Evolutionary conservation across 106 monocot species (phyloP).

Genomic region (Agapanthus africanus): DNA sequence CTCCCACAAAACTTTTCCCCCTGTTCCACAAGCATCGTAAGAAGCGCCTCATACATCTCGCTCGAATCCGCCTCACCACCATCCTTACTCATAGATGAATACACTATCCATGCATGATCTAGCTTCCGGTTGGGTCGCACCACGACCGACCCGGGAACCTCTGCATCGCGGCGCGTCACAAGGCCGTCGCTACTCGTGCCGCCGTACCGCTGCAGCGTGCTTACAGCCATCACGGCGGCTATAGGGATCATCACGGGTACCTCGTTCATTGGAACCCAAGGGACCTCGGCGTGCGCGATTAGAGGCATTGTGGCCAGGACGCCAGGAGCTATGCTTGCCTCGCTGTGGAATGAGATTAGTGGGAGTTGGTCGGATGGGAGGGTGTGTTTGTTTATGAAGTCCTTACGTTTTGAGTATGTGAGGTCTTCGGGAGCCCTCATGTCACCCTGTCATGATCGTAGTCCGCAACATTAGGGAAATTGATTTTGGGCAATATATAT

Average conservation of each 20-base stretch:
- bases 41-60: conserved; percentile 73
- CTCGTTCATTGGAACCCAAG: conserved; percentile 34
- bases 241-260: conserved; percentile 64
- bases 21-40: conserved; percentile 54
- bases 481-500: too few relatives aligned
- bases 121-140: conserved; percentile 51
- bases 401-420: conserved; percentile 72
- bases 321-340: conserved; percentile 53
- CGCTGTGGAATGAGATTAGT: conserved; percentile 79
- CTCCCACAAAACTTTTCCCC: conserved; percentile 7
- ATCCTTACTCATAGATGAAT: conserved; percentile 26
- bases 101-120: conserved; percentile 89
- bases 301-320: conserved; percentile 66
- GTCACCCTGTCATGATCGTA: conserved; percentile 67
- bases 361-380: conserved; percentile 64
- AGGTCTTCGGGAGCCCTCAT: conserved; percentile 75
- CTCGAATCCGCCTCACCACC: conserved; percentile 39
- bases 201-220: conserved; percentile 60
- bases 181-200: conserved; percentile 72
- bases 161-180: conserved; percentile 62
- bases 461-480: not conserved
- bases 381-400: conserved; percentile 56
- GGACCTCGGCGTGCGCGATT: conserved; percentile 68
- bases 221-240: conserved; percentile 60
- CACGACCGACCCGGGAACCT: conserved; percentile 73